Evolutionary conservation across 2,329 filamentous ascomycete species (phyloP).

Genomic region (Aspergillus pseudoglaucus): DNA sequence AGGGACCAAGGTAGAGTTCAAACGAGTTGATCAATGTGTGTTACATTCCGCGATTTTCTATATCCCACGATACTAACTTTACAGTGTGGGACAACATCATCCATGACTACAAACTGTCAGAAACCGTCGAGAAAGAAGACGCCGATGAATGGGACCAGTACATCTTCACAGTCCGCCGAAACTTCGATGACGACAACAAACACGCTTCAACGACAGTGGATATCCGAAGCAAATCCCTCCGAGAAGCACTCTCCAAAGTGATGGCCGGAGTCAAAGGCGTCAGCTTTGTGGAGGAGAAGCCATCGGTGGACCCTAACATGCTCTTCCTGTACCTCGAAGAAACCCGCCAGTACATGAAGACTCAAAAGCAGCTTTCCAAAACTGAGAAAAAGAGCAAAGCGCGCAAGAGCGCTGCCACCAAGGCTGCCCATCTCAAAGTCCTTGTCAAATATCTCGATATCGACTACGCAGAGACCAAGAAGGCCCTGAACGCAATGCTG

Average conservation of each 20-base stretch:
- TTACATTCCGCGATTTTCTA: slow-evolving; percentile 5
- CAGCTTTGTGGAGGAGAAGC: slow-evolving; percentile 72
- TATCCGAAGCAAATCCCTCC: slow-evolving; percentile 75
- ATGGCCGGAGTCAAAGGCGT: slow-evolving; percentile 73
- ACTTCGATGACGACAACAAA: slow-evolving; percentile 79
- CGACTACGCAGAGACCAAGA: slow-evolving; percentile 72
- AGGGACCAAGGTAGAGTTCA: slow-evolving; percentile 57
- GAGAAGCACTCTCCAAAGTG: slow-evolving; percentile 62
- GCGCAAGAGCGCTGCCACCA: slow-evolving; percentile 30
- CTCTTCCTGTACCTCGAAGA: slow-evolving; percentile 74
- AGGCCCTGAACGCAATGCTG: slow-evolving; percentile 72
- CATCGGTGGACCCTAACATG: slow-evolving; percentile 65
- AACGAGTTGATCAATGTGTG: slow-evolving; percentile 57
- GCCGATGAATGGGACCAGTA: slow-evolving; percentile 67
- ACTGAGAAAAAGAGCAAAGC: slow-evolving; percentile 46
- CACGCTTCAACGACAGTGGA: slow-evolving; percentile 70
- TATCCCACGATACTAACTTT: slow-evolving; percentile 1
- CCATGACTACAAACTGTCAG: slow-evolving; percentile 62
- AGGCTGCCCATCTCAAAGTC: slow-evolving; percentile 55
- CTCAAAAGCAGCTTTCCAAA: slow-evolving; percentile 58
- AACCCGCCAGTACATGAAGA: slow-evolving; percentile 57
- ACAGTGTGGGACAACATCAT: slow-evolving; percentile 49
- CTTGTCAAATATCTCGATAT: slow-evolving; percentile 71
- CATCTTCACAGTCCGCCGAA: slow-evolving; percentile 74
- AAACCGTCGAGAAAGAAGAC: slow-evolving; percentile 58